A percentile compares a stretch with the other conserved stretches of the same genome.
phyloP scores from a whole-genome alignment of 2,329 filamentous ascomycete species.

The Aureobasidium sp. region DNA sequence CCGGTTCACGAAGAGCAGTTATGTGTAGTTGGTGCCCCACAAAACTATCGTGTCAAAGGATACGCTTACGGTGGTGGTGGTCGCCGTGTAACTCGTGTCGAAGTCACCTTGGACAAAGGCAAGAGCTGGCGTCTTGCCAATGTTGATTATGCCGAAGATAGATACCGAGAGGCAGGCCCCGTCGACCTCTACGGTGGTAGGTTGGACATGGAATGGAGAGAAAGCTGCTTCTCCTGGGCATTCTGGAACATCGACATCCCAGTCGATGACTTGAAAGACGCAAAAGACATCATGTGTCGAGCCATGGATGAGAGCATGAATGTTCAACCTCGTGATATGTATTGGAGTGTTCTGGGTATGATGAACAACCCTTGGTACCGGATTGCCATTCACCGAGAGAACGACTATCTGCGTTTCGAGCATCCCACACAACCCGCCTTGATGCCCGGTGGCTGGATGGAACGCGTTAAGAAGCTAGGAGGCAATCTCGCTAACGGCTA shows the following conservation, averaged over 20 bases:
- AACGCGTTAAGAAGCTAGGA: conserved; percentile 72
- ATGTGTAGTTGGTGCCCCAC: conserved; percentile 36
- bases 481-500: conserved; percentile 72
- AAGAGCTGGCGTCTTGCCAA: conserved; percentile 69
- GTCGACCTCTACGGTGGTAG: conserved; percentile 64
- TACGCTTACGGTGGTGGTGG: conserved; percentile 89
- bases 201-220: conserved; percentile 73
- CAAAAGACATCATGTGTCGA: conserved; percentile 69
- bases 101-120: conserved; percentile 75
- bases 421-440: conserved; percentile 78
- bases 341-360: conserved; percentile 92
- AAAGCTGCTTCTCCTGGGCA: conserved; percentile 82
- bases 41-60: conserved; percentile 58
- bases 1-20: conserved; percentile 70
- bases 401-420: conserved; percentile 62
- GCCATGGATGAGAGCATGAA: conserved; percentile 89
- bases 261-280: conserved; percentile 49
- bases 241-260: conserved; percentile 74
- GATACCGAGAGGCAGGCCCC: conserved; percentile 59
- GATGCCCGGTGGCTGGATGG: conserved; percentile 85
- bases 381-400: conserved; percentile 64
- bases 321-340: conserved; percentile 84
- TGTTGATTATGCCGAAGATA: conserved; percentile 77
- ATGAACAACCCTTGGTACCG: conserved; percentile 98
- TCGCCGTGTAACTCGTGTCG: conserved; percentile 71